Evolutionary conservation across 257 asterid species (phyloP), one percentile per base, ranked within the genome.

Genomic region (Parsonsia alboflavescens): DNA sequence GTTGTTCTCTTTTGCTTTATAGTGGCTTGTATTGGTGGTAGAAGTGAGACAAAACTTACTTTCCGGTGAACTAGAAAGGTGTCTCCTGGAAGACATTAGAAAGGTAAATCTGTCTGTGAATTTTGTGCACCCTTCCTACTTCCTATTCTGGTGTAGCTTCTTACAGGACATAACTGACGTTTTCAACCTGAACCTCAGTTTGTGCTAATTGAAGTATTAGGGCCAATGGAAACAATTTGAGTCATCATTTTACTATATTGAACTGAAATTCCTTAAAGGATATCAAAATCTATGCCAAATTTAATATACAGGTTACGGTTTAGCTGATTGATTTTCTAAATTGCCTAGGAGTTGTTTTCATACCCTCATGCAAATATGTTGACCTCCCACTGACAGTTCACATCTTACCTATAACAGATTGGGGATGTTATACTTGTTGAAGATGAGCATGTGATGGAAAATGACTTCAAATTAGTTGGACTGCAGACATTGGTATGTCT

Each of bases 31-130:
- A 50, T 9, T 72, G 71, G 28, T 84, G 26, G 87, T 88, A 73
- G 91, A 89, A 81, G 93, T 89, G 79, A 86, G 85, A 80, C 96
- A 91, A 65, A 86, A 53, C 80, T 84, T 88, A 74, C 90, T 89
- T 42, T 88, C 91, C 36, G 86, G 93, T 39, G 89, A 89, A 64
- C 69, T 79, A 22, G 96, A 88, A 72, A 77, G 84, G 78, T 83
- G 86, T 75, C 88, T 80, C 67, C 72, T 89, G 80, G 83, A 86
- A 81, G 88, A 86, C 71, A 76, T 89, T 53, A 74, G 46, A 48
- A 89, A 88, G 93, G 96, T 89, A 75, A 66, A 41, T 68, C 74
- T 63, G 26, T 53, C 30, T 17, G 7, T 66, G 50, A 24, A 9
- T 36, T 58, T 54, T 30, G 45, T 28, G 66, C 62, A n/a, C 22